These are phyloP conservation scores for Blastobotrys mokoenaii DNA, from an alignment of 805 yeast species.

Conservation along the genomic window DNA sequence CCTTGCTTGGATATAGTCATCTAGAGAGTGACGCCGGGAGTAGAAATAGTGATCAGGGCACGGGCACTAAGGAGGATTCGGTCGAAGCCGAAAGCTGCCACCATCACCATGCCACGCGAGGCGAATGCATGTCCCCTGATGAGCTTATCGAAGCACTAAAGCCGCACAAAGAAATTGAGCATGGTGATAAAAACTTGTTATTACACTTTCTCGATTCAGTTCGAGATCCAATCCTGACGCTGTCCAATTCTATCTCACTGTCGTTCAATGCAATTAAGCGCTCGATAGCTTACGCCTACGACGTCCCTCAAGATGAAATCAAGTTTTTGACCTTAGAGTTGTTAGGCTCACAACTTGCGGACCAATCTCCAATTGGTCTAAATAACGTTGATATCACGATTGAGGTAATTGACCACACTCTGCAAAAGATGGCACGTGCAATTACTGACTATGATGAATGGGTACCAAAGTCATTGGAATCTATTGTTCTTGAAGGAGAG, in stretches of 20 bases:
- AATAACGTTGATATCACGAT: neutral
- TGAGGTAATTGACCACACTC: slow-evolving; percentile 17
- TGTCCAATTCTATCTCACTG: slow-evolving; percentile 31
- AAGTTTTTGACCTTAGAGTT: slow-evolving; percentile 11
- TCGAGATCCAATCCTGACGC: slow-evolving; percentile 26
- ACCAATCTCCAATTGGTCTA: too few species aligned
- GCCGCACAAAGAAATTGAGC: slow-evolving; percentile 30
- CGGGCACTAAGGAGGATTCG: neutral
- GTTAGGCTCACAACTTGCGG: neutral
- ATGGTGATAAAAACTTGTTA: slow-evolving; percentile 30
- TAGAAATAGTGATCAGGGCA: too few species aligned
- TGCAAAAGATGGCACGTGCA: slow-evolving; percentile 27
- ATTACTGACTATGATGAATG: slow-evolving; percentile 30
- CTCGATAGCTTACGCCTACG: slow-evolving; percentile 34
- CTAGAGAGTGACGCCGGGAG: neutral
- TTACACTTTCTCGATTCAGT: slow-evolving; percentile 27
- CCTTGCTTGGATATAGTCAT: slow-evolving; percentile 24
- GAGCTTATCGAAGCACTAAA: slow-evolving; percentile 11
- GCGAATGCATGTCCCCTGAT: neutral
- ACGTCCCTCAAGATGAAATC: slow-evolving; percentile 24
- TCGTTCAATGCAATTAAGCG: slow-evolving; percentile 28
- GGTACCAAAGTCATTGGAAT: slow-evolving; percentile 30
- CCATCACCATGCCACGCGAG: neutral
- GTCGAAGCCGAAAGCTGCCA: neutral
- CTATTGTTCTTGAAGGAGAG: slow-evolving; percentile 10